Evolutionary conservation across 768 basidiomycete species (phyloP).

Genomic region (Mycena filopes): DNA sequence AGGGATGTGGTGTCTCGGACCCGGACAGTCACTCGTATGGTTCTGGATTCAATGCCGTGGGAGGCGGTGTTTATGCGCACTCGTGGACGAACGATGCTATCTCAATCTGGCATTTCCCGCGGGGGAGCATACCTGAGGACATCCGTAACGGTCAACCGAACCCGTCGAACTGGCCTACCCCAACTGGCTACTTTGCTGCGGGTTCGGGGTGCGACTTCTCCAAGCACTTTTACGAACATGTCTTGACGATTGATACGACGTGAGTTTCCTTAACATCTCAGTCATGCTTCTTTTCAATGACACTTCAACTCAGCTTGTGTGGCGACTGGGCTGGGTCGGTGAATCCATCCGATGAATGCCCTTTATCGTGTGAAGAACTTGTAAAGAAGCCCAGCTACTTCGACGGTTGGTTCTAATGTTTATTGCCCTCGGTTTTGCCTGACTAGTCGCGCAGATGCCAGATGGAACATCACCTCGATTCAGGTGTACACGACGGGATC

Average conservation of each 20-base stretch:
- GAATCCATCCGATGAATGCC: background rate
- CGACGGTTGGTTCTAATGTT: background rate
- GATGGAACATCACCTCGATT: constrained; percentile 12
- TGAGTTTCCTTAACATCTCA: background rate
- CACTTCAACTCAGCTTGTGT: background rate
- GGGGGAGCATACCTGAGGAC: background rate
- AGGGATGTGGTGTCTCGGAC: constrained; percentile 9
- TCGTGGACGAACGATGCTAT: constrained; percentile 5
- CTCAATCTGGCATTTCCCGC: constrained; percentile 9
- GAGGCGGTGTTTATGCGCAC: constrained; percentile 18
- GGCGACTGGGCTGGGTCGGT: constrained; percentile 1
- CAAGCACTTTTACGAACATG: background rate
- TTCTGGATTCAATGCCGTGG: constrained; percentile 4
- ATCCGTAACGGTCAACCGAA: background rate
- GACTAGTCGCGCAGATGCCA: background rate
- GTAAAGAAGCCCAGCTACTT: constrained; percentile 9
- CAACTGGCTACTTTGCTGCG: background rate
- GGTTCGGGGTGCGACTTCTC: background rate
- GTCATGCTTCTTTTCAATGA: background rate
- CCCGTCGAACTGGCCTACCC: background rate
- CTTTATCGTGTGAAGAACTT: background rate
- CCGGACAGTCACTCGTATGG: background rate
- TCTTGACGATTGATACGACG: constrained; percentile 12
- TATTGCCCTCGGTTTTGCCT: background rate
- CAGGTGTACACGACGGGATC: background rate